Conservation (phyloP, 345 rosid genomes). For the Excoecaria agallocha region DNA sequence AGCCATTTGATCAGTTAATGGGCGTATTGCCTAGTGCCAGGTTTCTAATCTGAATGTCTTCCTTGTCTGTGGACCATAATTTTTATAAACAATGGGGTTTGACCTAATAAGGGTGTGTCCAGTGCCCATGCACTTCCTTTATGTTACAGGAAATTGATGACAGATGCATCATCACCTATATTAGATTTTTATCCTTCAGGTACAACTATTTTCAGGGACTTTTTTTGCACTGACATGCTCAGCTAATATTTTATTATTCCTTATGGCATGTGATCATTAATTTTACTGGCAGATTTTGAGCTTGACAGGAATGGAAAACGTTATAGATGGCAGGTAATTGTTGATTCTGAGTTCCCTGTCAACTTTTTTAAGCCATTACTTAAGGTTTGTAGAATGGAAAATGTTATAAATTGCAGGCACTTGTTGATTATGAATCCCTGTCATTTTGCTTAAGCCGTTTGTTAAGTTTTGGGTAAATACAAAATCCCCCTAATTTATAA, state of each 20-base stretch:
- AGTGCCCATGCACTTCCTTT: slow-evolving; percentile 39
- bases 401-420: too few species aligned
- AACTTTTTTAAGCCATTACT: neutral
- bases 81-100: neutral
- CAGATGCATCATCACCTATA: slow-evolving; percentile 27
- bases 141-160: slow-evolving; percentile 31
- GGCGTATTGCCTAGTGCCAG: slow-evolving; percentile 38
- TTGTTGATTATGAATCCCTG: too few species aligned
- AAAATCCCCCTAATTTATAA: too few species aligned
- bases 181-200: slow-evolving; percentile 34
- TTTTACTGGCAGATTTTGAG: slow-evolving; percentile 31
- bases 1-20: slow-evolving; percentile 36
- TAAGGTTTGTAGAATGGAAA: too few species aligned
- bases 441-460: too few species aligned
- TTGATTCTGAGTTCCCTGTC: slow-evolving; percentile 1
- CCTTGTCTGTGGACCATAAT: neutral
- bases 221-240: neutral
- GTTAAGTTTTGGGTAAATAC: too few species aligned
- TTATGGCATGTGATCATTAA: neutral
- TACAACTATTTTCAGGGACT: slow-evolving; percentile 1
- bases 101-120: slow-evolving; percentile 4
- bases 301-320: slow-evolving; percentile 32
- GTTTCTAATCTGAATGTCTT: slow-evolving; percentile 13
- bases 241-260: neutral
- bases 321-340: slow-evolving; percentile 32